phyloP scores from a whole-genome alignment of 2,329 filamentous ascomycete genomes.

The Didymellaceae sp. region DNA sequence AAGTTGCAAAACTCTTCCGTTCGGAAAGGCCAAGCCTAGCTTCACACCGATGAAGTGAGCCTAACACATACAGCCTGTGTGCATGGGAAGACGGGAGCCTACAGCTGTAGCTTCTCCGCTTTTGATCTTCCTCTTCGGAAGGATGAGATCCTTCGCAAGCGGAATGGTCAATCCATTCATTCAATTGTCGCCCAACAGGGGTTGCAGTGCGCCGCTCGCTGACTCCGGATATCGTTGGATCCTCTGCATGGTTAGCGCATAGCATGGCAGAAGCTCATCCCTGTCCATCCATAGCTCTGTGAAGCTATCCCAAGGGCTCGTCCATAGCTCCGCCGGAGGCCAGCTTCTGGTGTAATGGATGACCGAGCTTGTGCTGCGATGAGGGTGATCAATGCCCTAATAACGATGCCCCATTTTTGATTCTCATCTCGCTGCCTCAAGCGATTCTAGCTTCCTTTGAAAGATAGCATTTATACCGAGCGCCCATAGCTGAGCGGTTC shows the following conservation, averaged over 20 bases:
- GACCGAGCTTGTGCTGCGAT: background rate
- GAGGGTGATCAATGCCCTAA: conserved; percentile 16
- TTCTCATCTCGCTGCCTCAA: conserved; percentile 10
- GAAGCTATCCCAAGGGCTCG: conserved; percentile 8
- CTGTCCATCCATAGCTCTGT: conserved; percentile 15
- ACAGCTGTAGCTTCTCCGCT: no score
- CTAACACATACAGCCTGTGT: no score
- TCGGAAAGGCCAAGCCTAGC: no score
- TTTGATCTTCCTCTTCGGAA: no score
- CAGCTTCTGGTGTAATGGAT: background rate
- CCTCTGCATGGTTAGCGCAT: conserved; percentile 3
- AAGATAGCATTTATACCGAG: conserved; percentile 15
- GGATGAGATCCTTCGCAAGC: no score
- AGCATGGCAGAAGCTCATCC: conserved; percentile 13
- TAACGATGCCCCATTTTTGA: conserved; percentile 22
- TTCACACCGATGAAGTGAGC: no score
- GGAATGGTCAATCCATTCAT: no score
- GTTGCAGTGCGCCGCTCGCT: no score
- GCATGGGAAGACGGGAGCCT: no score
- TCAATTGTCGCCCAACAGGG: no score
- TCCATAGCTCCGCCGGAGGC: conserved; percentile 12
- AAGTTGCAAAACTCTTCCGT: no score
- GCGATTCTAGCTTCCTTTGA: conserved; percentile 8
- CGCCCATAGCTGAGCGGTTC: conserved; percentile 1
- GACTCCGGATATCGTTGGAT: conserved; percentile 20